Percentiles rank a stretch among this genome's conserved stretches.
Conservation (phyloP, 164 flowering plant species). For the Magnolia officinalis region DNA sequence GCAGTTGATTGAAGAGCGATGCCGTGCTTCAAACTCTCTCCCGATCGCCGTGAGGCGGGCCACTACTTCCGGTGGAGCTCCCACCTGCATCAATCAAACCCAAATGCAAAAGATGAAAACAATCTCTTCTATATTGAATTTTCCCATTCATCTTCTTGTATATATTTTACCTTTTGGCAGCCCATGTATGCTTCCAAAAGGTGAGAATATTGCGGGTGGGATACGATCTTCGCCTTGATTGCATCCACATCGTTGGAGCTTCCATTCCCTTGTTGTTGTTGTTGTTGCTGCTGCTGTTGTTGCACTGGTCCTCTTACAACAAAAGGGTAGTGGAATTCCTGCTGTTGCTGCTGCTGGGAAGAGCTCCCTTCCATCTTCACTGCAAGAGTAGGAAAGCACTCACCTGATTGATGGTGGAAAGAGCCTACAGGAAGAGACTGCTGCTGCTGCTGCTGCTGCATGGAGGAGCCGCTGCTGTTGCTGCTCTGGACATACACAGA, state of each 20-base stretch:
- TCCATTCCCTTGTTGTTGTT: constrained; percentile 22
- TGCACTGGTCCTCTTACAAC: constrained; percentile 14
- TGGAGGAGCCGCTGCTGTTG: constrained; percentile 22
- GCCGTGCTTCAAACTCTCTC: constrained; percentile 65
- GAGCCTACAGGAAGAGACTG: constrained; percentile 22
- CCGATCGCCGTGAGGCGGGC: constrained; percentile 56
- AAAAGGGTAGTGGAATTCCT: constrained; percentile 32
- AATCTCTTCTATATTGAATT: background rate
- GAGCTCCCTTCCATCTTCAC: constrained; percentile 51
- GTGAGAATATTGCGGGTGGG: constrained; percentile 85
- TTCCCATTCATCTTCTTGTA: background rate
- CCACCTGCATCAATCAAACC: constrained; percentile 43
- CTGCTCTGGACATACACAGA: constrained; percentile 33
- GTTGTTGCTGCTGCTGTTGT: background rate
- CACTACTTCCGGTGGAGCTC: constrained; percentile 87
- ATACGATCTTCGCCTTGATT: constrained; percentile 82
- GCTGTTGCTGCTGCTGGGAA: constrained; percentile 22
- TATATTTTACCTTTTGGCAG: constrained; percentile 71
- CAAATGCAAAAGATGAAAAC: background rate
- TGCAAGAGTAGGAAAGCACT: constrained; percentile 29
- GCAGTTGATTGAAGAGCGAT: constrained; percentile 38
- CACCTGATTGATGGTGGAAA: constrained; percentile 39
- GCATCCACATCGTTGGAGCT: constrained; percentile 45
- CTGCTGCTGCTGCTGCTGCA: constrained; percentile 11
- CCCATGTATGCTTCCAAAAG: constrained; percentile 88